A percentile compares a stretch with the other conserved stretches of the same genome.
Conservation (phyloP, 1,284 basidiomycete genomes). For the Caloboletus firmus region DNA sequence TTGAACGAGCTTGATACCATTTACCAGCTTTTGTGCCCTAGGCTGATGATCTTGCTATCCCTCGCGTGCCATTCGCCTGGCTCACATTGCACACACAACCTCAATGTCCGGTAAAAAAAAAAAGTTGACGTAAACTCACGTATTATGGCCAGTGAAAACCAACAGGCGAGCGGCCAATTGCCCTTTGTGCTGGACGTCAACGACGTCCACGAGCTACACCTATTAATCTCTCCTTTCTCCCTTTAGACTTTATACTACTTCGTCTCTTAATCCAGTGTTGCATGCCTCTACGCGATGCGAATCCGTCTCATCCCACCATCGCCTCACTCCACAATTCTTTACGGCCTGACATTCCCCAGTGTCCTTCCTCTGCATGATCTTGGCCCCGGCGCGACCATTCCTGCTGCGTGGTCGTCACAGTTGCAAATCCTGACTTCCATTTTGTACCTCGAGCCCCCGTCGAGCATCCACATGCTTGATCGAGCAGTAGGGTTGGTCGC, state of each 20-base stretch:
- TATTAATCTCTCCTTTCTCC: constrained; percentile 1
- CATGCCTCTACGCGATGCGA: constrained; percentile 49
- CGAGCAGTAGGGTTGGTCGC: constrained; percentile 57
- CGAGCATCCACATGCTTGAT: constrained; percentile 61
- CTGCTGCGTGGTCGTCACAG: constrained; percentile 58
- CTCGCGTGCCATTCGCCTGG: background rate
- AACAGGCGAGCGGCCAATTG: constrained; percentile 11
- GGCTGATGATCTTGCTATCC: background rate
- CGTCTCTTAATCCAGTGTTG: constrained; percentile 26
- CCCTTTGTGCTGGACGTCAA: constrained; percentile 34
- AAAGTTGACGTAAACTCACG: constrained; percentile 34
- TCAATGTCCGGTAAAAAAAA: constrained; percentile 15
- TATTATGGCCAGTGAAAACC: constrained; percentile 34
- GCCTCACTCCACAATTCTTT: constrained; percentile 66
- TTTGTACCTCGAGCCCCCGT: constrained; percentile 60
- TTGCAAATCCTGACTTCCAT: constrained; percentile 47
- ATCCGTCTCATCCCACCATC: constrained; percentile 61
- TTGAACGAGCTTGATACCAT: too few species aligned
- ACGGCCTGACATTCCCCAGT: constrained; percentile 60
- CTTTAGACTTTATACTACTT: constrained; percentile 26
- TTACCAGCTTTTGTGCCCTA: too few species aligned
- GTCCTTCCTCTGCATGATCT: constrained; percentile 49
- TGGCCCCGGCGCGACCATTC: constrained; percentile 40
- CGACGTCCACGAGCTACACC: constrained; percentile 21
- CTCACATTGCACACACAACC: constrained; percentile 3